A percentile compares a stretch with the other conserved stretches of the same genome.
These are phyloP conservation scores for Aspergillus biplanus DNA, from an alignment of 495 filamentous ascomycete species.

Conservation along the genomic window DNA sequence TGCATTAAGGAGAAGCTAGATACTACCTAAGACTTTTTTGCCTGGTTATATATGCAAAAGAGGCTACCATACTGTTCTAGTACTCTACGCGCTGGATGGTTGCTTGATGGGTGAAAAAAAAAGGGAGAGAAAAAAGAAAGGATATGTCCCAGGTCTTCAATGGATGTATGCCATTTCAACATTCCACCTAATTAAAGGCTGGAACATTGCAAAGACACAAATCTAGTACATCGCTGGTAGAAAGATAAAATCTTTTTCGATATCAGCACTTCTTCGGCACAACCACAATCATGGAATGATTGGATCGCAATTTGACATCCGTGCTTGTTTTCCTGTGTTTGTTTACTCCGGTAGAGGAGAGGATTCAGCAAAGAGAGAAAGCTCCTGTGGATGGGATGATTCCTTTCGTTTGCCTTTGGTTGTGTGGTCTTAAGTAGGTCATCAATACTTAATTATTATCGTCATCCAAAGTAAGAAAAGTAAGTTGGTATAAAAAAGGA, in stretches of 20 bases:
- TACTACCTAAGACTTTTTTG: too few species aligned
- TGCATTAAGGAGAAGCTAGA: too few species aligned
- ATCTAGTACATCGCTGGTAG: conserved; percentile 55
- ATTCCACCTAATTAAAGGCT: conserved; percentile 29
- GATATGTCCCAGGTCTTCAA: conserved; percentile 52
- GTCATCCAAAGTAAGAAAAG: conserved; percentile 11
- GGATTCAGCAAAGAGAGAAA: too few species aligned
- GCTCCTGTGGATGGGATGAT: too few species aligned
- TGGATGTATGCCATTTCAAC: conserved; percentile 52
- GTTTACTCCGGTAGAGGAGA: too few species aligned
- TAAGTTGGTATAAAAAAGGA: conserved; percentile 6
- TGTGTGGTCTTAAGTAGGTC: conserved; percentile 1
- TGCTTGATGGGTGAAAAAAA: too few species aligned
- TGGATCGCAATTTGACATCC: conserved; percentile 99
- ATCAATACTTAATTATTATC: conserved; percentile 21
- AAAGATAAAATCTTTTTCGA: conserved; percentile 36
- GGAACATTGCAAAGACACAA: conserved; percentile 45
- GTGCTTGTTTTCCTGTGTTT: conserved; percentile 59
- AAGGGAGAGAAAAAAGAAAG: too few species aligned
- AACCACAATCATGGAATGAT: conserved; percentile 36
- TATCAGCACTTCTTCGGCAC: conserved; percentile 75
- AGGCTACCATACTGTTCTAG: too few species aligned
- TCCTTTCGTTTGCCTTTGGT: too few species aligned
- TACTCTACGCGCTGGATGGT: too few species aligned
- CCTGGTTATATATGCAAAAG: too few species aligned